Conservation (phyloP, 345 rosid species). For the Eucalyptus globulus region DNA sequence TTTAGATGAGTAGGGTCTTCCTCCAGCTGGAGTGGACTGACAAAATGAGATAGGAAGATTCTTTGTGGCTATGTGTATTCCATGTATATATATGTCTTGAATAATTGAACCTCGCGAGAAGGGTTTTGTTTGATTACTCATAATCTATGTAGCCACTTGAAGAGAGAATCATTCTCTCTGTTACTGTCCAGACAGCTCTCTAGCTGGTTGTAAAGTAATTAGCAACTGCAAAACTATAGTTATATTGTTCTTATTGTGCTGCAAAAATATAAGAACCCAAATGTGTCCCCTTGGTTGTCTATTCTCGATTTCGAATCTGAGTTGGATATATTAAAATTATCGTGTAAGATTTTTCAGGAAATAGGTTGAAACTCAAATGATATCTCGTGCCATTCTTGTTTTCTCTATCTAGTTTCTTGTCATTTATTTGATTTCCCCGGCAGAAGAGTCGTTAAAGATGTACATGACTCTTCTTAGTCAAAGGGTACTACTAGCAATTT, state of each 20-base stretch:
- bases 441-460: background rate
- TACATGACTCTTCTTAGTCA: background rate
- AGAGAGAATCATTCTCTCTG: slow-evolving; percentile 22
- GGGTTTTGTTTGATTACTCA: slow-evolving; percentile 1
- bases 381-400: background rate
- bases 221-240: background rate
- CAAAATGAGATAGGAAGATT: slow-evolving; percentile 24
- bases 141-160: slow-evolving; percentile 8
- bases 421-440: background rate
- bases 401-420: background rate
- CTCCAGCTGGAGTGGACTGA: slow-evolving; percentile 11
- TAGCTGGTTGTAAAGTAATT: slow-evolving; percentile 4
- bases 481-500: background rate
- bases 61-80: slow-evolving; percentile 11
- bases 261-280: background rate
- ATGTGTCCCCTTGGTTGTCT: background rate
- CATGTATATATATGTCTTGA: background rate
- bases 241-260: background rate
- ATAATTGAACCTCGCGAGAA: background rate
- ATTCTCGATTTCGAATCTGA: background rate
- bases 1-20: slow-evolving; percentile 2
- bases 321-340: background rate
- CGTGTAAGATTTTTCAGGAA: background rate
- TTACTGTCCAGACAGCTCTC: slow-evolving; percentile 1
- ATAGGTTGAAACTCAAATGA: background rate